A percentile compares a stretch with the other conserved stretches of the same genome.
These are phyloP conservation scores for Eragrostis tef DNA, from an alignment of 202 grass and related monocot species.

Conservation along the genomic window DNA sequence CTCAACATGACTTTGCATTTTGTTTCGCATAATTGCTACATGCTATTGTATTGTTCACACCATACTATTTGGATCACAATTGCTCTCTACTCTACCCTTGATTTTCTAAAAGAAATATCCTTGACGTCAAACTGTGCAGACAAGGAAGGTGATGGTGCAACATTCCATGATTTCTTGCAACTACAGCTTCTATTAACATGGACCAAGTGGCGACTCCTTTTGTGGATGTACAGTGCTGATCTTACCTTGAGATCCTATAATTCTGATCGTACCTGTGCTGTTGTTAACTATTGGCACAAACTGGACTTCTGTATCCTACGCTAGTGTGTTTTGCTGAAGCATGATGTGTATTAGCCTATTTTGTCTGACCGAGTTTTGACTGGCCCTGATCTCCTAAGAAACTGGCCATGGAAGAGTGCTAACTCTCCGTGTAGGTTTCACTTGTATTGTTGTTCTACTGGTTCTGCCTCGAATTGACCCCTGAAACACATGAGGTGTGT, in stretches of 20 bases:
- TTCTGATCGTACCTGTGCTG: not conserved
- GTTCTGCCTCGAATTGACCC: not conserved
- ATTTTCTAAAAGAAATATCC: slow-evolving; percentile 10
- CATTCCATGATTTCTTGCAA: not conserved
- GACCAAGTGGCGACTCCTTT: slow-evolving; percentile 15
- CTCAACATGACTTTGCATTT: not conserved
- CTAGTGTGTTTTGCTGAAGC: not conserved
- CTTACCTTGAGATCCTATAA: slow-evolving; percentile 45
- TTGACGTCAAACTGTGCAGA: slow-evolving; percentile 35
- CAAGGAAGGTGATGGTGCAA: slow-evolving; percentile 20
- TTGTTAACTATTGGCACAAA: not conserved
- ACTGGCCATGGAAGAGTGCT: not conserved
- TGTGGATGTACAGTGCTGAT: not conserved
- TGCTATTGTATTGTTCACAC: not conserved
- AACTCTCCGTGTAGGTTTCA: not conserved
- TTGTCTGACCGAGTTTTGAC: not conserved
- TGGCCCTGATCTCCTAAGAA: not conserved
- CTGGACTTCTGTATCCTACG: not conserved
- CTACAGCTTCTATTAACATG: not conserved
- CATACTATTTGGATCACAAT: not conserved
- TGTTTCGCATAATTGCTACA: not conserved
- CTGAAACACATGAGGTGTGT: not conserved
- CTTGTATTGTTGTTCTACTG: not conserved
- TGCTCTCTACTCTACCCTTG: not conserved
- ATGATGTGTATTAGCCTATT: not conserved